Conservation (phyloP, 306 rosid species). For the Dalbergia oliveri region DNA sequence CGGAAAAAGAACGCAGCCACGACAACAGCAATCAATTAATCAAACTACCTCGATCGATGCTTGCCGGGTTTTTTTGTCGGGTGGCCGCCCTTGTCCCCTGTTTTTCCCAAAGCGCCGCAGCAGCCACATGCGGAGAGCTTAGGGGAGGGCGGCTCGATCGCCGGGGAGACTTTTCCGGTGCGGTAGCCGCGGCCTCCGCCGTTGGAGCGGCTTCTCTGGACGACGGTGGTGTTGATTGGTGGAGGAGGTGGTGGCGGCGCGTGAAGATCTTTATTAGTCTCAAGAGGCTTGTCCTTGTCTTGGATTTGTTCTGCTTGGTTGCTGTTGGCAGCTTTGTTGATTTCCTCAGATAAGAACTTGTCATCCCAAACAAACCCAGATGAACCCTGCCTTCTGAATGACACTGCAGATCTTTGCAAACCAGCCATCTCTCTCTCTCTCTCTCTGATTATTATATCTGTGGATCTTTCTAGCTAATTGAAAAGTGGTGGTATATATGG, state of each 20-base stretch:
- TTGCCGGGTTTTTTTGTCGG: conserved; percentile 49
- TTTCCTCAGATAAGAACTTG: conserved; percentile 54
- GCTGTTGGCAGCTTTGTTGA: conserved; percentile 45
- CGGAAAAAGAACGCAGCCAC: neutral
- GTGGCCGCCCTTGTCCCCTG: conserved; percentile 40
- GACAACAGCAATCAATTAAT: neutral
- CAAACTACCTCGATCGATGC: conserved; percentile 58
- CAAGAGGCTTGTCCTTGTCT: neutral
- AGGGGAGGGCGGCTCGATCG: conserved; percentile 85
- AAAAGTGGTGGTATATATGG: neutral
- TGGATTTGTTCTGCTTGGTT: conserved; percentile 36
- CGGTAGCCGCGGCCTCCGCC: conserved; percentile 64
- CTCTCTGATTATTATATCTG: conserved; percentile 6
- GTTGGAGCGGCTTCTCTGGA: conserved; percentile 69
- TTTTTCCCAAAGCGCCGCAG: conserved; percentile 72
- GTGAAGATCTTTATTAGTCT: conserved; percentile 32
- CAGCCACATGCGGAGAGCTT: conserved; percentile 76
- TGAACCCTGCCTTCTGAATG: conserved; percentile 88
- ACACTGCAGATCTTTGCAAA: conserved; percentile 82
- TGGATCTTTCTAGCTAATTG: conserved; percentile 16
- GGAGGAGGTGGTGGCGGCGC: conserved; percentile 12
- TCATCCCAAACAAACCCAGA: conserved; percentile 88
- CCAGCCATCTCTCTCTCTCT: conserved; percentile 68
- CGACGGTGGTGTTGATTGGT: conserved; percentile 53
- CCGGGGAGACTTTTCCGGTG: conserved; percentile 70